A percentile compares a stretch with the other conserved stretches of the same genome.
These are phyloP conservation scores for Aechmea fasciata DNA, from an alignment of 176 grass and related monocot species.

Conservation along the genomic window DNA sequence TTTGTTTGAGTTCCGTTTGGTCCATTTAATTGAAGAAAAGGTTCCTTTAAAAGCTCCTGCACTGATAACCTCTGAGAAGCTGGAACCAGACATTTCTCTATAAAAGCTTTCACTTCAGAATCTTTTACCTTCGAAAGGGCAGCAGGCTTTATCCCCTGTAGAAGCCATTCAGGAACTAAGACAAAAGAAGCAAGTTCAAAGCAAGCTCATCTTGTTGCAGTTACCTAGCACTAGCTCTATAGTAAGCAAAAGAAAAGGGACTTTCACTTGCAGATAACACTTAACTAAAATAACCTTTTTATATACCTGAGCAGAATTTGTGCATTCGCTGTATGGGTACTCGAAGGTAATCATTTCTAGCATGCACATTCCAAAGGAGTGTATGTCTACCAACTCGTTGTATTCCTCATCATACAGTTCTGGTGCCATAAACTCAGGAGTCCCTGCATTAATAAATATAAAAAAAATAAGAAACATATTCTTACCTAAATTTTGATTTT, in stretches of 20 bases:
- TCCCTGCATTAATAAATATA: slow-evolving; percentile 27
- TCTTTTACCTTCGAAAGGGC: slow-evolving; percentile 37
- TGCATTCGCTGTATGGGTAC: slow-evolving; percentile 46
- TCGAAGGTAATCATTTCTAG: slow-evolving; percentile 55
- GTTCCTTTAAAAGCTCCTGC: slow-evolving; percentile 30
- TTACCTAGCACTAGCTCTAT: neutral
- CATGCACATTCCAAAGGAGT: slow-evolving; percentile 63
- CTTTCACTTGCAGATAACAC: slow-evolving; percentile 1
- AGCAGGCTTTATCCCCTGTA: slow-evolving; percentile 43
- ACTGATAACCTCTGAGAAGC: slow-evolving; percentile 16
- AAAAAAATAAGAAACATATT: slow-evolving; percentile 4
- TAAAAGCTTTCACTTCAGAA: slow-evolving; percentile 39
- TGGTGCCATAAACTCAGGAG: slow-evolving; percentile 53
- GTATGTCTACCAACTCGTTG: slow-evolving; percentile 46
- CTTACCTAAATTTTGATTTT: neutral
- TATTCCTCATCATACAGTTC: slow-evolving; percentile 40
- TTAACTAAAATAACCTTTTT: slow-evolving; percentile 46
- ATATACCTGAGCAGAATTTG: slow-evolving; percentile 34
- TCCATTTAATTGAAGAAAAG: slow-evolving; percentile 29
- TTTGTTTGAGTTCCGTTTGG: neutral
- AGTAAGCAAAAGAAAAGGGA: neutral
- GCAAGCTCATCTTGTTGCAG: neutral
- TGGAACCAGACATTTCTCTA: slow-evolving; percentile 41
- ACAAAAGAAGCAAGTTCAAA: neutral
- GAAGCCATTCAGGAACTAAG: neutral